Evolutionary conservation across 768 basidiomycete species (phyloP), one percentile per base, ranked within the genome.

Genomic region (Leucosporidium scottii): DNA sequence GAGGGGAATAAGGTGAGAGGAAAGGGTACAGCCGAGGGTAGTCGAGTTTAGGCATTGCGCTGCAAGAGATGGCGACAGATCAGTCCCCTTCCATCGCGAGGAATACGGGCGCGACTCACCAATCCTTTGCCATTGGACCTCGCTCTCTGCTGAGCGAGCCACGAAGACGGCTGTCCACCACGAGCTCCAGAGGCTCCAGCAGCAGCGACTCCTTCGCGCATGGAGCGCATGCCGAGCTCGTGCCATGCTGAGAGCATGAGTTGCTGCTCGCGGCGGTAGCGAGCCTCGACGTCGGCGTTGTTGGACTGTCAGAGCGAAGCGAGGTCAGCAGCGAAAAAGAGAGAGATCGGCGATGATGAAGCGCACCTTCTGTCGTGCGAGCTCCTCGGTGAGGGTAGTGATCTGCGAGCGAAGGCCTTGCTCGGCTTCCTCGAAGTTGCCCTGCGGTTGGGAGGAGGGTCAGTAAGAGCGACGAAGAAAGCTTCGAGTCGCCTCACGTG

Each of bases 211-310:
- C 62, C 48, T 25, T 72, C 57, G 20, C 71, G 64, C 62, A 68
- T 60, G 20, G 50, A 27, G 4, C 59, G 56, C 64, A 88, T 85
- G 17, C 90, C 88, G 53, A 85, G 79, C 50, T 81, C 81, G 76
- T 91, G 90, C 68, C 91, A 81, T 7, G 85, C 84, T 64, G 86
- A 83, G 27, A 91, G 79, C 86, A 96, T 88, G 65, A 91, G 82
- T 71, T 87, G 84, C 72, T 91, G 89, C 76, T 97, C 92, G 59
- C 83, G 81, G 58, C 83, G 82, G 76, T 91, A 90, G 49, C 85
- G 82, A 66, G 81, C 82, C 47, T 84, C 82, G 18, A 78, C 63
- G 34, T 90, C 82, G 79, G 86, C 85, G 71, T 18, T 54, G 50
- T 63, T 65, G 34, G 39, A 8, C 65, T 70, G 64, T 23, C 10